phyloP scores from a whole-genome alignment of 1,139 yeast species.

The Candida glucosophila region DNA sequence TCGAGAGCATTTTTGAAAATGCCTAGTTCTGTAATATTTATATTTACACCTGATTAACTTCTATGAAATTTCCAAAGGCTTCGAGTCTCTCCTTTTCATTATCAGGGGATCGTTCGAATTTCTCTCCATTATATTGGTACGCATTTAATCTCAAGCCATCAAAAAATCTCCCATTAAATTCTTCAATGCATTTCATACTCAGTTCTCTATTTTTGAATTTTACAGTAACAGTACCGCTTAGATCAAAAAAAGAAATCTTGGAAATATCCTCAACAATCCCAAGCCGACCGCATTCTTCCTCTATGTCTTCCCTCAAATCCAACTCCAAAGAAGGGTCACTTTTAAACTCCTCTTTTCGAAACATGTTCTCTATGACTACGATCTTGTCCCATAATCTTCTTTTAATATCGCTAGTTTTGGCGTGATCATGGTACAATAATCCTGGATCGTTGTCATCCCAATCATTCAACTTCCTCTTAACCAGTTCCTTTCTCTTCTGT shows the following conservation, averaged over 20 bases:
- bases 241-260: slow-evolving; percentile 40
- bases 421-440: slow-evolving; percentile 14
- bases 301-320: slow-evolving; percentile 55
- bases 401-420: slow-evolving; percentile 12
- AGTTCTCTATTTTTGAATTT: slow-evolving; percentile 38
- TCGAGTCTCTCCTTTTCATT: slow-evolving; percentile 3
- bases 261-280: slow-evolving; percentile 39
- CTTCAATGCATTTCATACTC: slow-evolving; percentile 39
- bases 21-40: too few species aligned
- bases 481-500: slow-evolving; percentile 19
- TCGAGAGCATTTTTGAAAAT: too few species aligned
- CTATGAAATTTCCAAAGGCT: too few species aligned
- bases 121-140: slow-evolving; percentile 35
- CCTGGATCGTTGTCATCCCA: slow-evolving; percentile 42
- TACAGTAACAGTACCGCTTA: slow-evolving; percentile 45
- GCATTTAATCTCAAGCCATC: slow-evolving; percentile 52
- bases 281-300: slow-evolving; percentile 51
- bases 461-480: slow-evolving; percentile 30
- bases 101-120: slow-evolving; percentile 7
- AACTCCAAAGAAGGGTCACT: slow-evolving; percentile 33
- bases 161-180: slow-evolving; percentile 54
- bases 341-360: slow-evolving; percentile 36
- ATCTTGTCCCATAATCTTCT: slow-evolving; percentile 29
- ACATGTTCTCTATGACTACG: slow-evolving; percentile 43
- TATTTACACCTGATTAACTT: too few species aligned